Percentiles rank a stretch among this genome's conserved stretches.
These are phyloP conservation scores for Lentinula novae-zelandiae DNA, from an alignment of 1,284 basidiomycete genomes.

Conservation along the genomic window DNA sequence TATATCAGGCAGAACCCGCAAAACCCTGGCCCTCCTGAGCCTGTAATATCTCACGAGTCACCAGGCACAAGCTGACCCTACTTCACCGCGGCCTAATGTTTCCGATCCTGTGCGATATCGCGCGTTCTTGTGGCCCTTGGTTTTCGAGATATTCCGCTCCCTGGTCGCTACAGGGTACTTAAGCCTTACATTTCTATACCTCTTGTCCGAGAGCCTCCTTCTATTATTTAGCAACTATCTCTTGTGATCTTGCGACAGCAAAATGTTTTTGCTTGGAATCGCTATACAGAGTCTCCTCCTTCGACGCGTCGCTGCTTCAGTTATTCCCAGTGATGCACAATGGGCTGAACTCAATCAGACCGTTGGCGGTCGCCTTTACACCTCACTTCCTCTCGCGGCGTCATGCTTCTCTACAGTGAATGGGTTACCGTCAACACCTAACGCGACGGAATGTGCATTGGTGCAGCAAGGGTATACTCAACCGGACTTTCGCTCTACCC, in stretches of 20 bases:
- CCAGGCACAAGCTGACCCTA: not conserved
- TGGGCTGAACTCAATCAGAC: conserved; percentile 26
- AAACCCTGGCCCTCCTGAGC: no score
- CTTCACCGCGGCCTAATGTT: not conserved
- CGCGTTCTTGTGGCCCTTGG: not conserved
- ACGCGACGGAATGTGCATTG: conserved; percentile 22
- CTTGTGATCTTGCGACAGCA: not conserved
- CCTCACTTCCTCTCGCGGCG: conserved; percentile 24
- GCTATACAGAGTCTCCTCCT: not conserved
- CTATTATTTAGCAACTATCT: not conserved
- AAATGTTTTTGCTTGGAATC: conserved; percentile 1
- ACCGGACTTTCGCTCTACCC: conserved; percentile 22
- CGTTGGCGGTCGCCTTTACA: conserved; percentile 27
- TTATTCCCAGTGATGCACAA: conserved; percentile 3
- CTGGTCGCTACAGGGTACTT: not conserved
- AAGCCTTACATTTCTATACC: not conserved
- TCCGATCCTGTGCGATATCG: not conserved
- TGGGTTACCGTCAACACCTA: conserved; percentile 16
- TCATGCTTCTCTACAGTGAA: conserved; percentile 29
- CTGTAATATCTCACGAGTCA: no score
- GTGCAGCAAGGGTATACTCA: conserved; percentile 27
- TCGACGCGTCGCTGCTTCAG: not conserved
- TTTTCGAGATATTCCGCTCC: not conserved
- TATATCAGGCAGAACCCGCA: not conserved
- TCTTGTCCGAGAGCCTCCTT: not conserved